Conservation (phyloP, 2,329 filamentous ascomycete genomes). For the Xylaria hypoxylon region DNA sequence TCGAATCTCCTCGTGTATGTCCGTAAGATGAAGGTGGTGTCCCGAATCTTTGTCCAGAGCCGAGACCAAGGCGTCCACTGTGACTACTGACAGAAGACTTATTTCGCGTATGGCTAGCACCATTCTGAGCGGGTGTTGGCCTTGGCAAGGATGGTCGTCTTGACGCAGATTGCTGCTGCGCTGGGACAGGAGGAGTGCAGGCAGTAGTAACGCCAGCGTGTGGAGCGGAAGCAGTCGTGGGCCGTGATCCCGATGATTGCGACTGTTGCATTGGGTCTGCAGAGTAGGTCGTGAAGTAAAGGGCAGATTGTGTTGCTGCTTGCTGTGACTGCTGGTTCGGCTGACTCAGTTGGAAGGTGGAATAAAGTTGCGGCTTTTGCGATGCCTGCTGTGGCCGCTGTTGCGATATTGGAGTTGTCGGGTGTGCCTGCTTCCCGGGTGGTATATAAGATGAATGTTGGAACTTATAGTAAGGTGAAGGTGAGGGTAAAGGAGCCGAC, state of each 20-base stretch:
- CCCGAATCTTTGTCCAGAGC: constrained; percentile 50
- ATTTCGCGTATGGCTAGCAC: constrained; percentile 46
- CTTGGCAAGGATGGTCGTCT: constrained; percentile 41
- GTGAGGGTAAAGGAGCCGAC: constrained; percentile 19
- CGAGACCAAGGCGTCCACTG: constrained; percentile 46
- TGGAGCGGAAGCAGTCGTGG: constrained; percentile 9
- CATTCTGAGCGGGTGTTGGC: constrained; percentile 38
- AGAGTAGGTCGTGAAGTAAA: constrained; percentile 14
- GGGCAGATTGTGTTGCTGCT: constrained; percentile 25
- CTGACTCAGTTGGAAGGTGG: constrained; percentile 4
- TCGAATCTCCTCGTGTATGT: constrained; percentile 47
- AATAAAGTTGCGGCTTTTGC: constrained; percentile 21
- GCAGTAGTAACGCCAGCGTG: constrained; percentile 18
- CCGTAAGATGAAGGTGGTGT: constrained; percentile 52
- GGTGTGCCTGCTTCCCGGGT: constrained; percentile 32
- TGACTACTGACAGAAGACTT: constrained; percentile 47
- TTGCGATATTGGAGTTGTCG: constrained; percentile 21
- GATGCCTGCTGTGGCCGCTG: constrained; percentile 23
- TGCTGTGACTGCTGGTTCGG: constrained; percentile 24
- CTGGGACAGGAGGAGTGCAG: constrained; percentile 4
- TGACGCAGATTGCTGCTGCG: constrained; percentile 34
- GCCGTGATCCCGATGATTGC: constrained; percentile 18
- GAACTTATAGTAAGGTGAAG: constrained; percentile 36
- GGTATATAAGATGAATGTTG: constrained; percentile 34
- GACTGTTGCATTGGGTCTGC: constrained; percentile 12